These are phyloP conservation scores for Protomyces pachydermus DNA, from an alignment of 1,139 yeast species.

Conservation along the genomic window DNA sequence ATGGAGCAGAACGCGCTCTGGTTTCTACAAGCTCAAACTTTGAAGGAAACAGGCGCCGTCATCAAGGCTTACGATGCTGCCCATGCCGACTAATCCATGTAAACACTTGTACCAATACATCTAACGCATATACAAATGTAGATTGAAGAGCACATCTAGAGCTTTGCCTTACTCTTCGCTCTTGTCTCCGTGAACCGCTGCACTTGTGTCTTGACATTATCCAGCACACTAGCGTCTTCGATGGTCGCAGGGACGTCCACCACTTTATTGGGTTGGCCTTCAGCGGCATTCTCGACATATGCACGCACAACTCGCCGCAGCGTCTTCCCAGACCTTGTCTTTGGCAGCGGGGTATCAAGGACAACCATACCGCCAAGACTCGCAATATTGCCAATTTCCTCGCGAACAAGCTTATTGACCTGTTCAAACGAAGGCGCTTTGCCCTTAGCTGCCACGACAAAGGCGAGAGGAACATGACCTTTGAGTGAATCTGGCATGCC, in stretches of 20 bases:
- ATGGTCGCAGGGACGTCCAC: slow-evolving; percentile 24
- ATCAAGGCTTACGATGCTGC: neutral
- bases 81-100: neutral
- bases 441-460: slow-evolving; percentile 2
- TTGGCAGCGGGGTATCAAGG: slow-evolving; percentile 10
- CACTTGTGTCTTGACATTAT: neutral
- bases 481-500: slow-evolving; percentile 25
- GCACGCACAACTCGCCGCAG: slow-evolving; percentile 17
- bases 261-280: slow-evolving; percentile 9
- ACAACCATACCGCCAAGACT: slow-evolving; percentile 9
- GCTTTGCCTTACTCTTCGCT: slow-evolving; percentile 7
- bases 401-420: slow-evolving; percentile 7
- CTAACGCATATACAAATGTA: neutral
- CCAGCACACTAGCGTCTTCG: slow-evolving; percentile 19
- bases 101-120: neutral
- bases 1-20: neutral
- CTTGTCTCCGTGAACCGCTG: slow-evolving; percentile 9
- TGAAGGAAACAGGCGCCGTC: neutral
- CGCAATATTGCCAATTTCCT: slow-evolving; percentile 22
- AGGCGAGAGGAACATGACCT: slow-evolving; percentile 20
- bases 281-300: slow-evolving; percentile 19
- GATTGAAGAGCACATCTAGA: neutral
- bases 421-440: slow-evolving; percentile 1
- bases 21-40: neutral
- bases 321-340: slow-evolving; percentile 22